Evolutionary conservation across 1,139 yeast species (phyloP).

Genomic region (Magnusiomyces paraingens): DNA sequence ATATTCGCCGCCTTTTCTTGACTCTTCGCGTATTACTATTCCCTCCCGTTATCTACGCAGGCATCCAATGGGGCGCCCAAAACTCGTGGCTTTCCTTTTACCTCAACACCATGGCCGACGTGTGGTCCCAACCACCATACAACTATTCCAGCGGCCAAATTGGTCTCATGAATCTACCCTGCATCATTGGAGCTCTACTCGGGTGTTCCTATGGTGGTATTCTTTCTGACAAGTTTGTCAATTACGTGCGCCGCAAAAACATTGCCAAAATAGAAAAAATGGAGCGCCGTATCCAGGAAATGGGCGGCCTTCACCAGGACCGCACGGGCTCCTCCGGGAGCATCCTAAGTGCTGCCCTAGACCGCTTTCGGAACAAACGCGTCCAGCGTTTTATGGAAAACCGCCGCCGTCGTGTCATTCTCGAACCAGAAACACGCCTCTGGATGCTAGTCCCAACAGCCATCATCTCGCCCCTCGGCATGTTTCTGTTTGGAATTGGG

Average conservation of each 20-base stretch:
- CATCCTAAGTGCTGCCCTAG: too few species aligned
- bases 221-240: conserved; percentile 63
- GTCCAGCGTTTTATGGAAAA: too few species aligned
- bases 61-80: conserved; percentile 79
- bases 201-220: conserved; percentile 78
- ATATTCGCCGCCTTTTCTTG: conserved; percentile 50
- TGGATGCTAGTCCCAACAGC: conserved; percentile 65
- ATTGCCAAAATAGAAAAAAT: too few species aligned
- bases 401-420: conserved; percentile 43
- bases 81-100: conserved; percentile 78
- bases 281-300: too few species aligned
- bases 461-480: conserved; percentile 65
- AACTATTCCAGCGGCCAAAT: conserved; percentile 65
- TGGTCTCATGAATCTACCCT: conserved; percentile 78
- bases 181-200: conserved; percentile 68
- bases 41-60: conserved; percentile 76
- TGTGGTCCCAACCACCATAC: conserved; percentile 65
- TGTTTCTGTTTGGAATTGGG: conserved; percentile 77
- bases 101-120: conserved; percentile 70
- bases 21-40: conserved; percentile 64
- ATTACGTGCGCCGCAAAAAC: conserved; percentile 39
- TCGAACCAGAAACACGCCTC: conserved; percentile 75
- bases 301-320: too few species aligned
- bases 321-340: too few species aligned
- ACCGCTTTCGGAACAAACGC: too few species aligned